A percentile compares a stretch with the other conserved stretches of the same genome.
Conservation (phyloP, 768 basidiomycete genomes). For the Cystobasidium ongulense region DNA sequence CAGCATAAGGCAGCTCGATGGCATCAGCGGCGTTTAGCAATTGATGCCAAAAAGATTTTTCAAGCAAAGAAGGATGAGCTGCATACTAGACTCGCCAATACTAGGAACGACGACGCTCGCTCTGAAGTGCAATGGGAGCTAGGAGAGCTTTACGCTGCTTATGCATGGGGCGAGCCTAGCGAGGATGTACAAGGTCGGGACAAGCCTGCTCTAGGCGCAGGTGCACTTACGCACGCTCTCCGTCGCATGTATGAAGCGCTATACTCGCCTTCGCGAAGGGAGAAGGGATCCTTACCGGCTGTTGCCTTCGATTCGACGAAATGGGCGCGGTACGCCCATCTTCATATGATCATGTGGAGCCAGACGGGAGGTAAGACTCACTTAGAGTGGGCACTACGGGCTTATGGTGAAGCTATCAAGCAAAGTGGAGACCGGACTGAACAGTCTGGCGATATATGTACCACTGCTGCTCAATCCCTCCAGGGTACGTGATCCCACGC, state of each 20-base stretch:
- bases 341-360: slow-evolving; percentile 7
- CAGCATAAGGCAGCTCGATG: neutral
- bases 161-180: neutral
- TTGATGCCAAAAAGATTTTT: neutral
- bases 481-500: neutral
- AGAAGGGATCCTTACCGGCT: neutral
- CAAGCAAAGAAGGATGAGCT: slow-evolving; percentile 8
- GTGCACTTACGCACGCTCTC: neutral
- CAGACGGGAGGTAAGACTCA: neutral
- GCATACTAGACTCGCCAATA: neutral
- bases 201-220: neutral
- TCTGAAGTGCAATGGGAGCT: slow-evolving; percentile 19
- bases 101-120: neutral
- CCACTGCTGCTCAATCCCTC: neutral
- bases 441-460: neutral
- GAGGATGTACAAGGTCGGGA: neutral
- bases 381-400: neutral
- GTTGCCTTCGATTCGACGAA: neutral
- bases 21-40: neutral
- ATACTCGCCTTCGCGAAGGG: neutral
- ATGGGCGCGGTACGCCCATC: slow-evolving; percentile 15
- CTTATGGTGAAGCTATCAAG: neutral
- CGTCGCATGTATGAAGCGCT: neutral
- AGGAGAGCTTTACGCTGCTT: slow-evolving; percentile 5
- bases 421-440: slow-evolving; percentile 17